phyloP scores from a whole-genome alignment of 345 rosid species.

The Salix viminalis region DNA sequence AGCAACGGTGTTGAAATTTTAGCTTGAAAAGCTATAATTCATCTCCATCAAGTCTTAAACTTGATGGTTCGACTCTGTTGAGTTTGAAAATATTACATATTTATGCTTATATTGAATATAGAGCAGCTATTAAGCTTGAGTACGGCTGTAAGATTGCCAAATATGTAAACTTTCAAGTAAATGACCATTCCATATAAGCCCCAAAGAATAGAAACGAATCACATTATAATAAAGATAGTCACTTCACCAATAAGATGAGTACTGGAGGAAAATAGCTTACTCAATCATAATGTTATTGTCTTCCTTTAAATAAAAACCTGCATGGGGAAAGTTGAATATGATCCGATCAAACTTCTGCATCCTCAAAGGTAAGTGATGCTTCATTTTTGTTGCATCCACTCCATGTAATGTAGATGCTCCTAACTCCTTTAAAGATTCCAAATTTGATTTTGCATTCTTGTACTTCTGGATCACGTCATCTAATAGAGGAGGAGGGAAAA shows the following conservation, averaged over 20 bases:
- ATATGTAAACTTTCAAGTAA: neutral
- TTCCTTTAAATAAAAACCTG: conserved; percentile 53
- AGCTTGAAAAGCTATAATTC: neutral
- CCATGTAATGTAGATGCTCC: conserved; percentile 45
- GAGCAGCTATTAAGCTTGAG: neutral
- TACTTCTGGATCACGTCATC: conserved; percentile 36
- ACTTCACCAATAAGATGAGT: no score
- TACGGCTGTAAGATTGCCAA: neutral
- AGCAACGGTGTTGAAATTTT: neutral
- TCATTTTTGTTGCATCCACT: conserved; percentile 55
- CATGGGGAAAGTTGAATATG: conserved; percentile 62
- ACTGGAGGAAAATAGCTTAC: conserved; percentile 19
- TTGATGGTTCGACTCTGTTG: neutral
- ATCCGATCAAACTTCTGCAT: conserved; percentile 43
- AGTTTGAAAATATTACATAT: neutral
- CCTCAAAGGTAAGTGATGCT: conserved; percentile 26
- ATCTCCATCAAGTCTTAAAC: no score
- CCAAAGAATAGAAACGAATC: no score
- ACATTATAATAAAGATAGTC: no score
- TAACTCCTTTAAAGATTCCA: conserved; percentile 24
- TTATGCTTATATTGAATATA: neutral
- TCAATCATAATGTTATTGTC: conserved; percentile 15
- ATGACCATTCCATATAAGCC: neutral
- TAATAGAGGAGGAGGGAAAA: conserved; percentile 11
- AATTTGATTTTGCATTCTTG: conserved; percentile 41